Evolutionary conservation across 768 basidiomycete species (phyloP), one percentile per base, ranked within the genome.

Genomic region (Mycena alexandri): DNA sequence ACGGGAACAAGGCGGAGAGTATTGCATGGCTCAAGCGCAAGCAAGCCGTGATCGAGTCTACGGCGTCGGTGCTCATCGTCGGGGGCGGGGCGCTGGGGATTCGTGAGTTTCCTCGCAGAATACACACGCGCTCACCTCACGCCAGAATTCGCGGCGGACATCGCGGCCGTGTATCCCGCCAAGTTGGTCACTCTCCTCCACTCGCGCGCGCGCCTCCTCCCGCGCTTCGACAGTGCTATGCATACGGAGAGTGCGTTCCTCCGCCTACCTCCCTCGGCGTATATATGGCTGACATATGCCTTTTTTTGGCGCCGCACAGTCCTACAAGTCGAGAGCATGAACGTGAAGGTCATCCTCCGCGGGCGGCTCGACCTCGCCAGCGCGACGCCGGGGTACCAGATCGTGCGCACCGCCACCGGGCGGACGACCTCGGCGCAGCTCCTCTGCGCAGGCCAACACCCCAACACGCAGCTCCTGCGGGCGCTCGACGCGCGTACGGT

Each of bases 41-140:
- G 61, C 90, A 91, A 71, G 73, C 74, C 36, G 75, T 78, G 5
- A 80, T 93, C 54, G 77, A 83, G 58, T 76, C 74, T 3, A 82
- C 89, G 0, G 77, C 75, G 1, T 85, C 82, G 46, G 82, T 93
- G 5, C 82, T 92, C 10, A 83, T 93, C 16, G 84, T 92, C 3
- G 92, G 92, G 2, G 91, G 90, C 12, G 92, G 92, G 0, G 89
- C 92, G 0, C 83, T 93, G 11, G 92, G 91, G 4, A 87, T 93
- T 29, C 89, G 90, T 91, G 73, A 70, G 88, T 82, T 25, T 43
- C 9, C 36, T 36, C 34, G 34, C 22, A 24, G n/a, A 36, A 6
- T 89, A 91, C 72, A 90, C 89, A 0, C 83, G 89, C 13, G 44
- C 71, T 5, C 83, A 81, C n/a, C 77, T 90, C 8, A 79, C 90